phyloP scores from a whole-genome alignment of 345 rosid genomes.

The Gynandropsis gynandra region DNA sequence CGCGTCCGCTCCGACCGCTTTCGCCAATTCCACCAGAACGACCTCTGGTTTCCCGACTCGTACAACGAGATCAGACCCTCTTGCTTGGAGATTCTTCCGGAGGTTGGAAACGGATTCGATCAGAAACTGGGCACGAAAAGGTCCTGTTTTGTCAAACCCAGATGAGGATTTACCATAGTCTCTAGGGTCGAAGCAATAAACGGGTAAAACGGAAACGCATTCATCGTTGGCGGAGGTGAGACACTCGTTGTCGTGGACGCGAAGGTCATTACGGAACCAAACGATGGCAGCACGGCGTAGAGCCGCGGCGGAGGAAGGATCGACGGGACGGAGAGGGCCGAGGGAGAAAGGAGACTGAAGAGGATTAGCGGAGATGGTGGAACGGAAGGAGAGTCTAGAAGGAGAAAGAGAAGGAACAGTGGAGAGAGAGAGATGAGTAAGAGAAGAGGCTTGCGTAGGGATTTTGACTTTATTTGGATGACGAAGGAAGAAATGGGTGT shows the following conservation, averaged over 20 bases:
- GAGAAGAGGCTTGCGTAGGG: slow-evolving; percentile 65
- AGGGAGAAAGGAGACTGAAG: slow-evolving; percentile 73
- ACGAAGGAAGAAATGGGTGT: slow-evolving; percentile 39
- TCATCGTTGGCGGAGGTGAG: slow-evolving; percentile 77
- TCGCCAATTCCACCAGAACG: slow-evolving; percentile 71
- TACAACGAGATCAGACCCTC: slow-evolving; percentile 91
- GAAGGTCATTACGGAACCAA: slow-evolving; percentile 94
- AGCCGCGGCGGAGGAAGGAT: slow-evolving; percentile 75
- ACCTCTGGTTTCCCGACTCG: slow-evolving; percentile 77
- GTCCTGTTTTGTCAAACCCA: slow-evolving; percentile 88
- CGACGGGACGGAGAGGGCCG: slow-evolving; percentile 80
- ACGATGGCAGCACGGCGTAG: slow-evolving; percentile 80
- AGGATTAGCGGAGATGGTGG: slow-evolving; percentile 77
- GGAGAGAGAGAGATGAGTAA: slow-evolving; percentile 44
- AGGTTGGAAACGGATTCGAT: slow-evolving; percentile 90
- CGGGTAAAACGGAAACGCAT: slow-evolving; percentile 79
- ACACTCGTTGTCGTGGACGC: slow-evolving; percentile 87
- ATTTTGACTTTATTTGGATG: slow-evolving; percentile 58
- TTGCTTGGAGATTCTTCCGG: slow-evolving; percentile 73
- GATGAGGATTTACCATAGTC: slow-evolving; percentile 87
- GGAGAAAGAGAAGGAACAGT: slow-evolving; percentile 34
- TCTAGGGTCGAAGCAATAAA: slow-evolving; percentile 92
- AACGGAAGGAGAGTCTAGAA: slow-evolving; percentile 56
- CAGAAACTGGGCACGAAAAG: slow-evolving; percentile 74
- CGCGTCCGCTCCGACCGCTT: slow-evolving; percentile 88